These are phyloP conservation scores for Xerocomus brunneocitrinus DNA, from an alignment of 768 basidiomycete species.

Conservation along the genomic window DNA sequence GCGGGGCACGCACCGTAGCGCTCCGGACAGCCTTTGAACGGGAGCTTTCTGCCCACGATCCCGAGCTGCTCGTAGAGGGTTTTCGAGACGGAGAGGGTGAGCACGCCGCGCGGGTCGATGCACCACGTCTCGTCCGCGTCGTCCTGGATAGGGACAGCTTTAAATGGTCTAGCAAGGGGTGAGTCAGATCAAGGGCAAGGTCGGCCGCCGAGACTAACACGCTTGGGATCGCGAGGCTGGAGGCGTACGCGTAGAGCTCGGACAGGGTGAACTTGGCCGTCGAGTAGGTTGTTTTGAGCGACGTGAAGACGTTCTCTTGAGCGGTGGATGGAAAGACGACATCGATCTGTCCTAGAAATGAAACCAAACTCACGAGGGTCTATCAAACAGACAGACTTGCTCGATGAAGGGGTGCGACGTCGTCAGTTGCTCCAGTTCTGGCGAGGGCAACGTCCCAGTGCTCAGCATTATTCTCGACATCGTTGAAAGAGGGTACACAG, in stretches of 20 bases:
- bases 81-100: conserved; percentile 55
- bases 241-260: conserved; percentile 40
- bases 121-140: conserved; percentile 61
- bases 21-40: conserved; percentile 48
- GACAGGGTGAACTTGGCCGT: conserved; percentile 42
- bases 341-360: conserved; percentile 48
- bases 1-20: conserved; percentile 40
- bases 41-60: conserved; percentile 49
- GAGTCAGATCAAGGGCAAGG: neutral
- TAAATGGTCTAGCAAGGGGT: conserved; percentile 30
- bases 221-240: conserved; percentile 15
- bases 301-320: conserved; percentile 38
- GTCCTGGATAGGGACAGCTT: conserved; percentile 31
- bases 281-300: conserved; percentile 41
- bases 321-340: conserved; percentile 49
- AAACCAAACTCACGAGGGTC: neutral
- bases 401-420: conserved; percentile 48
- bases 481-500: conserved; percentile 5
- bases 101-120: conserved; percentile 55
- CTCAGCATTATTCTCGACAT: conserved; percentile 17
- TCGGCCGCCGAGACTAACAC: conserved; percentile 7
- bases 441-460: conserved; percentile 18
- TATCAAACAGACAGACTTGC: conserved; percentile 37
- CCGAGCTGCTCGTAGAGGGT: conserved; percentile 59
- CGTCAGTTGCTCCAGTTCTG: conserved; percentile 34